These are phyloP conservation scores for Silene coronaria DNA, from an alignment of 179 eudicot species.

Conservation along the genomic window DNA sequence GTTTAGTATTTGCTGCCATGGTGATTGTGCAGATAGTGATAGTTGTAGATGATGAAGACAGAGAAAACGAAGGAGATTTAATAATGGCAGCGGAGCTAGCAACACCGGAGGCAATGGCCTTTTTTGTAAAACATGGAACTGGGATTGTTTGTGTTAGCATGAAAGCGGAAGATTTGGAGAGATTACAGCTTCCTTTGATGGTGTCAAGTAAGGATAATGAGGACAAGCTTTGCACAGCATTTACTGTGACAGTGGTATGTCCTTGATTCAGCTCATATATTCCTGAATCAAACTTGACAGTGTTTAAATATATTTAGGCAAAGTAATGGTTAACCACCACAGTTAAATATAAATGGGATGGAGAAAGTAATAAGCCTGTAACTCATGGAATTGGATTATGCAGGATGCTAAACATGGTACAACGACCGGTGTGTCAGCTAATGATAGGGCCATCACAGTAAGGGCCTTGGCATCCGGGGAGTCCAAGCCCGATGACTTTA, in stretches of 20 bases:
- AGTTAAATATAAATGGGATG: no score
- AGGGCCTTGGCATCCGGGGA: constrained; percentile 65
- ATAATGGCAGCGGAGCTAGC: constrained; percentile 80
- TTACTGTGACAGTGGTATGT: constrained; percentile 81
- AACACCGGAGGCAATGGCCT: constrained; percentile 87
- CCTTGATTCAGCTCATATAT: background rate
- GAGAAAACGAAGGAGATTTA: constrained; percentile 90
- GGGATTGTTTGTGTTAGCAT: constrained; percentile 92
- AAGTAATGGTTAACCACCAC: no score
- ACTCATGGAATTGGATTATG: constrained; percentile 17
- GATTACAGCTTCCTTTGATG: constrained; percentile 79
- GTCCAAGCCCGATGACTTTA: constrained; percentile 76
- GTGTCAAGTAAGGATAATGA: constrained; percentile 60
- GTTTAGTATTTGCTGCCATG: background rate
- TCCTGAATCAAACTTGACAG: background rate
- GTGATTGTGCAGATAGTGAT: constrained; percentile 60
- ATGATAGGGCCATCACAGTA: constrained; percentile 66
- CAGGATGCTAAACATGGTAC: constrained; percentile 93
- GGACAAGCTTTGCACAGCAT: constrained; percentile 75
- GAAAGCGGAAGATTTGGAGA: constrained; percentile 70
- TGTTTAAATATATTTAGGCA: background rate
- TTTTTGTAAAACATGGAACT: constrained; percentile 79
- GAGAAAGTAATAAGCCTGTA: background rate
- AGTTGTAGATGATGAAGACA: constrained; percentile 84
- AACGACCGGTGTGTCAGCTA: constrained; percentile 83